Evolutionary conservation across 1,284 basidiomycete species (phyloP), one percentile per base, ranked within the genome.

Genomic region (Neotropicomus parvogracilis): DNA sequence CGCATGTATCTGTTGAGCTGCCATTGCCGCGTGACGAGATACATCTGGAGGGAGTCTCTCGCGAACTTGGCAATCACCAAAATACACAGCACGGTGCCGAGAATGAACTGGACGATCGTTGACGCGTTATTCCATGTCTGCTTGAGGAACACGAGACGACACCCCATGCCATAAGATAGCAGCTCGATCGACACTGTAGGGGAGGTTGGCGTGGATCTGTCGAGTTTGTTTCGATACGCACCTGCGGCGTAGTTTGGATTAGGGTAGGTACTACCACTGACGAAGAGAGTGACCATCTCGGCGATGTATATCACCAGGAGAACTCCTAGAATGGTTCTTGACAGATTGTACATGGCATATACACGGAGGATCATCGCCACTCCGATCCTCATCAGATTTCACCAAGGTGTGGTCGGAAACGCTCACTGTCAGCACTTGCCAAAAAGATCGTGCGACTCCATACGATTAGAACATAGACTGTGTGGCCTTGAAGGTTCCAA

Each of bases 361-460:
- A 52, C 42, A 6, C 42, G 43, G 27, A 52, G 48, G 4, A 52
- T 28, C 49, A 50, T 50, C 27, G 35, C 29, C 8, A 47, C 49
- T 50, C 4, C 10, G 21, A 34, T 16, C 21, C 13, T n/a, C 9
- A 16, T 37, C 17, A 33, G 17, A 8, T 19, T 28, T 17, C 17
- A 13, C 8, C 26, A 28, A 17, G 11, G 4, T 3, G 6, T 9
- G 8, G 1, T 11, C 16, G 20, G 9, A 1, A 14, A 28, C 4
- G 7, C 49, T 47, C 21, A 50, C 49, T 24, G n/a, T 50, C 40
- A 11, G 32, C 36, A 5, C n/a, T 27, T 2, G 17, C 27, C 27
- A 17, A 36, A 24, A 47, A 42, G 6, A 43, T 7, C 1, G 9
- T 6, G 12, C 13, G 9, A 13, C 39, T 10, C 39, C 39, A 46